These are phyloP conservation scores for Gomphus bonarii DNA, from an alignment of 1,284 basidiomycete genomes.

Conservation along the genomic window DNA sequence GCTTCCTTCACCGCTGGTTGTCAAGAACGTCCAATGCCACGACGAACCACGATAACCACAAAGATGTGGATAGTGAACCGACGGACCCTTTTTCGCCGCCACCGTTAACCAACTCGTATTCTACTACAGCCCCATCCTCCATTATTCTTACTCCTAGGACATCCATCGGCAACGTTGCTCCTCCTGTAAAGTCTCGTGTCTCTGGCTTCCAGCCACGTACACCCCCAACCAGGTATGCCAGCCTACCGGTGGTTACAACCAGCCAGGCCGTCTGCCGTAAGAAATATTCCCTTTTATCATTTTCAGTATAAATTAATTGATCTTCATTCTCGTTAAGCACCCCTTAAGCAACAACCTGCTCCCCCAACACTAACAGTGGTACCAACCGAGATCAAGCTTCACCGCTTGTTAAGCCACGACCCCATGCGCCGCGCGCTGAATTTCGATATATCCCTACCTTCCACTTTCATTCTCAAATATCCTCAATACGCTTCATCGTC, in stretches of 20 bases:
- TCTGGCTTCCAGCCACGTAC: conserved; percentile 1
- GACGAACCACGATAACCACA: neutral
- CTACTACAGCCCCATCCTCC: neutral
- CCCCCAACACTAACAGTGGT: neutral
- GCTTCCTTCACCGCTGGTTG: conserved; percentile 6
- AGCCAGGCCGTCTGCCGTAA: conserved; percentile 1
- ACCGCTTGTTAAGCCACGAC: neutral
- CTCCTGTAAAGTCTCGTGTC: neutral
- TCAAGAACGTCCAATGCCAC: neutral
- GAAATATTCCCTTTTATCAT: neutral
- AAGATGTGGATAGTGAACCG: neutral
- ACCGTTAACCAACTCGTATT: conserved; percentile 9
- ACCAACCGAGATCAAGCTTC: neutral
- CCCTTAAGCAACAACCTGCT: neutral
- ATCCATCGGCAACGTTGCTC: neutral
- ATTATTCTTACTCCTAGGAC: neutral
- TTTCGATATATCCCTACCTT: conserved; percentile 2
- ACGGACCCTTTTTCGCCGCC: conserved; percentile 3
- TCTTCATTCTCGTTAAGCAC: neutral
- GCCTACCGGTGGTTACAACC: neutral
- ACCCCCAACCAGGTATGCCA: neutral
- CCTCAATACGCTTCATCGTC: neutral
- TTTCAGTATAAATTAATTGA: neutral
- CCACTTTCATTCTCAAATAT: neutral
- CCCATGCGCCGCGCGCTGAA: neutral